phyloP scores from a whole-genome alignment of 345 rosid species.

The Acer yangbiense region DNA sequence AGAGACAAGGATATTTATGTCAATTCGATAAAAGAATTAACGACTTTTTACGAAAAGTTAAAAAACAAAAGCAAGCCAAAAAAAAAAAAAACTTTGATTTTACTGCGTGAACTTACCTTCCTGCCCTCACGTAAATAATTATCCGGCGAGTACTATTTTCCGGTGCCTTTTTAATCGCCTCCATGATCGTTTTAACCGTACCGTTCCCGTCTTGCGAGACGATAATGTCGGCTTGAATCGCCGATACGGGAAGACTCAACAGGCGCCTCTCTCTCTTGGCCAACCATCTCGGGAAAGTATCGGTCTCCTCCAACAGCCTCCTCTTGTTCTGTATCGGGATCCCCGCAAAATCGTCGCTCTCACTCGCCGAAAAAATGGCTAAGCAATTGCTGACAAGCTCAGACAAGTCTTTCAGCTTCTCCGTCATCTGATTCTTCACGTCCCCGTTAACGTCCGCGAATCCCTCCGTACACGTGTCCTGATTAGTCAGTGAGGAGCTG shows the following conservation, averaged over 20 bases:
- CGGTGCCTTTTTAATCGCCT: slow-evolving; percentile 91
- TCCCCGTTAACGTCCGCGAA: slow-evolving; percentile 54
- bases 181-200: slow-evolving; percentile 73
- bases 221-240: slow-evolving; percentile 76
- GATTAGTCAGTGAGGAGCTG: slow-evolving; percentile 87
- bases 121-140: slow-evolving; percentile 87
- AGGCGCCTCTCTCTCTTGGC: slow-evolving; percentile 60
- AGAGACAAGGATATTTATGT: background rate
- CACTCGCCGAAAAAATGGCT: slow-evolving; percentile 64
- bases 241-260: slow-evolving; percentile 52
- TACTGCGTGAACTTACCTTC: slow-evolving; percentile 56
- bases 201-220: slow-evolving; percentile 91
- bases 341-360: slow-evolving; percentile 65
- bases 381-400: slow-evolving; percentile 91
- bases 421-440: slow-evolving; percentile 66
- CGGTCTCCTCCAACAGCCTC: slow-evolving; percentile 47
- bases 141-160: slow-evolving; percentile 67
- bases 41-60: no score
- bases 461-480: slow-evolving; percentile 94
- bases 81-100: background rate
- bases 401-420: slow-evolving; percentile 65
- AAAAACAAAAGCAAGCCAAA: no score
- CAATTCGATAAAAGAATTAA: background rate
- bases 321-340: slow-evolving; percentile 88
- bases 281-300: slow-evolving; percentile 67